Percentiles rank a stretch among this genome's conserved stretches.
These are phyloP conservation scores for Spinacia oleracea DNA, from an alignment of 179 eudicot species.

Conservation along the genomic window DNA sequence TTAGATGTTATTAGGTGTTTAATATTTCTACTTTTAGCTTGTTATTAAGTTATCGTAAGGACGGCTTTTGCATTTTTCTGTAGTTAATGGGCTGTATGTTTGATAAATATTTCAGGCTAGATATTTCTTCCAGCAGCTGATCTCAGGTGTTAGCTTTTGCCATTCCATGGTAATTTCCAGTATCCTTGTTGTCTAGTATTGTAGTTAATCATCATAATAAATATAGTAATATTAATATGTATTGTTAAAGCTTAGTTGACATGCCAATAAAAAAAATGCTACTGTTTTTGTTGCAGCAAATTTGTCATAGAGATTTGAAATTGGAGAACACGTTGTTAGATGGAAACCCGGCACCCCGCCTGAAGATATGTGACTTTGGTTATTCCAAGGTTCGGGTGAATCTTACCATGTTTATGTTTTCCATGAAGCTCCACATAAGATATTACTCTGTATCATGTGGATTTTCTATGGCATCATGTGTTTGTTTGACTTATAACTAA, in stretches of 20 bases:
- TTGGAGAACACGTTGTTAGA: conserved; percentile 48
- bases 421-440: neutral
- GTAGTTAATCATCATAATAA: neutral
- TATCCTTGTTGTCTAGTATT: neutral
- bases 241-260: neutral
- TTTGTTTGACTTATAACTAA: conserved; percentile 3
- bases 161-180: conserved; percentile 43
- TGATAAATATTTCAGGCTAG: conserved; percentile 40
- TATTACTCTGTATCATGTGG: conserved; percentile 17
- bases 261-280: neutral
- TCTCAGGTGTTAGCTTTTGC: conserved; percentile 52
- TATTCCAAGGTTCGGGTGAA: conserved; percentile 42
- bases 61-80: neutral
- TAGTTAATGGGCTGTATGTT: neutral
- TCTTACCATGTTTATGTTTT: conserved; percentile 9
- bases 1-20: neutral
- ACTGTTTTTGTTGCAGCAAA: conserved; percentile 31
- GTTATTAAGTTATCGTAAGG: neutral
- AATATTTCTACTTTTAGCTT: neutral
- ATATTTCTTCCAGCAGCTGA: conserved; percentile 53
- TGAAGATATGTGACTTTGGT: conserved; percentile 56
- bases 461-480: conserved; percentile 15
- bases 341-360: conserved; percentile 52
- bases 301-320: conserved; percentile 49
- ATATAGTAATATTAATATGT: no score